Conservation (phyloP, 169 alveolate species). For the Plasmodium fragile region DNA sequence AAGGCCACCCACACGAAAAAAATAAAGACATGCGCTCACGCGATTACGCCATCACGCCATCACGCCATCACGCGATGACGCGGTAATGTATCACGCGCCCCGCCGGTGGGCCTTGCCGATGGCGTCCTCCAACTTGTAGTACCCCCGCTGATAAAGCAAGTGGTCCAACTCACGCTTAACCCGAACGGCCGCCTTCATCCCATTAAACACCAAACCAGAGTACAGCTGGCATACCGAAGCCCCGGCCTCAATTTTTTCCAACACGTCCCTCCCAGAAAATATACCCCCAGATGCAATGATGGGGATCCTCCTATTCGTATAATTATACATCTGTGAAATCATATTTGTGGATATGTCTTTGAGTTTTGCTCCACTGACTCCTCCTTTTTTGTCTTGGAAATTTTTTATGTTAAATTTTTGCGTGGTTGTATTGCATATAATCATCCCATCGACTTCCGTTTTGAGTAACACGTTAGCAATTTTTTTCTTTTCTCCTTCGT, state of each 20-base stretch:
- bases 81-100: too few relatives aligned
- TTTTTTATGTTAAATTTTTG: conserved; percentile 6
- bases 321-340: conserved; percentile 86
- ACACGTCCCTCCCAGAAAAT: conserved; percentile 87
- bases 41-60: too few relatives aligned
- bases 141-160: conserved; percentile 49
- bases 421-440: conserved; percentile 90
- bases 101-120: conserved; percentile 26
- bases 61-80: too few relatives aligned
- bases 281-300: conserved; percentile 93
- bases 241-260: conserved; percentile 90
- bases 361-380: conserved; percentile 89
- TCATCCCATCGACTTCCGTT: conserved; percentile 86
- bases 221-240: conserved; percentile 89
- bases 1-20: too few relatives aligned
- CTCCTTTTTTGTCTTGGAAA: conserved; percentile 84
- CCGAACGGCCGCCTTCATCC: conserved; percentile 58
- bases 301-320: conserved; percentile 86
- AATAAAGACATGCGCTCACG: too few relatives aligned
- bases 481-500: conserved; percentile 83
- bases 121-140: conserved; percentile 70
- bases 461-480: conserved; percentile 89
- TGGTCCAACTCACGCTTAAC: conserved; percentile 56
- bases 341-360: conserved; percentile 82
- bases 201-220: conserved; percentile 85